Evolutionary conservation across 495 filamentous ascomycete species (phyloP), one percentile per base, ranked within the genome.

Genomic region (Aspergillus nanangensis): DNA sequence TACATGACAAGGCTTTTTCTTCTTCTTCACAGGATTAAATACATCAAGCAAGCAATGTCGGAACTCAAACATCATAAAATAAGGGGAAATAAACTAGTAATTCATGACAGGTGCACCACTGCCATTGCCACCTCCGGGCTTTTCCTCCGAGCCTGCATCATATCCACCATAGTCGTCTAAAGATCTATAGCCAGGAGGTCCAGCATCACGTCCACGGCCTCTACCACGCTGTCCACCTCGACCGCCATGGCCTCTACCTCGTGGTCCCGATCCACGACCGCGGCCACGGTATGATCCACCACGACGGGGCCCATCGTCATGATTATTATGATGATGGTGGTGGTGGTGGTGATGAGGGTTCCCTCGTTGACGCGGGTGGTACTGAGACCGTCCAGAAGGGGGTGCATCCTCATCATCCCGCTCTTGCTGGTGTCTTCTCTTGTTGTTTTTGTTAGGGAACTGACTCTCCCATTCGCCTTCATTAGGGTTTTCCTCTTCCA

Each of bases 401-500:
- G 57, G 56, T 11, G 58, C 27, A 25, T 47, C 43, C 22, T 66
- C 57, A 2, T 71, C 71, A 35, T 71, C 69, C 21, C 48, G 52
- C 21, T 67, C 66, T 18, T 54, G 60, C 38, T 58, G 62, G 38
- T 62, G 48, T 33, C 69, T 62, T 47, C 64, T 52, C 57, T 70
- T 88, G 50, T 71, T 63, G 34, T 62, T 68, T 52, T 72, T 81
- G 58, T 79, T 77, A 11, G 73, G 58, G 53, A 73, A 76, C 8
- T 71, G 61, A 55, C 65, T 80, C 48, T 87, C 79, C 53, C 75
- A 80, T 44, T 76, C 72, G 36, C 75, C 74, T 50, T 82, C 80
- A 24, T 65, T 57, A 23, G 66, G 56, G 13, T 48, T 71, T 36
- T 92, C 84, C 44, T 79, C 73, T 62, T 95, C 88, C 27, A 97